Conservation (phyloP, 2,329 filamentous ascomycete genomes). For the Zymoseptoria crescenta region DNA sequence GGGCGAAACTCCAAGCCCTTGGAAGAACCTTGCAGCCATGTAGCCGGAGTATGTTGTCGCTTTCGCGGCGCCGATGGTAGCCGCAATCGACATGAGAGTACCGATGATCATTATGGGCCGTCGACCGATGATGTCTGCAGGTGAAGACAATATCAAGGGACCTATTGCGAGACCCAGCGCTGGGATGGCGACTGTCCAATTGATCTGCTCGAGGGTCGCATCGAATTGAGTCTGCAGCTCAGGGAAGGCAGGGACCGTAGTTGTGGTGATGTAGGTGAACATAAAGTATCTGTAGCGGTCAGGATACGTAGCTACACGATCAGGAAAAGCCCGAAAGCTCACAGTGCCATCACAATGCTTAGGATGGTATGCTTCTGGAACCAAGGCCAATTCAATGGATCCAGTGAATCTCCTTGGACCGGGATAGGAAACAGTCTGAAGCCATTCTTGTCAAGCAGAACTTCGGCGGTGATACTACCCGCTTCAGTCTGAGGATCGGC, state of each 20-base stretch:
- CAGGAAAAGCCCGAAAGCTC: background rate
- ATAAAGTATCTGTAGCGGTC: conserved; percentile 11
- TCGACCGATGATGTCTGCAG: conserved; percentile 14
- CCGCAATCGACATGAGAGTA: conserved; percentile 10
- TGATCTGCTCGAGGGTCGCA: conserved; percentile 13
- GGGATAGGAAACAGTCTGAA: conserved; percentile 11
- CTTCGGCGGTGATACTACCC: conserved; percentile 6
- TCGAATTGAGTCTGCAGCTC: conserved; percentile 10
- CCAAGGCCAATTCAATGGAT: conserved; percentile 13
- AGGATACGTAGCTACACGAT: background rate
- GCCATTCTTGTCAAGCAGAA: conserved; percentile 13
- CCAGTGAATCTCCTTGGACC: conserved; percentile 9
- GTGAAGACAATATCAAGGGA: conserved; percentile 12
- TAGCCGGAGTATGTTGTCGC: conserved; percentile 7
- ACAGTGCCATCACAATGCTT: conserved; percentile 12
- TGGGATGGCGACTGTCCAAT: conserved; percentile 16
- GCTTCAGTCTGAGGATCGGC: conserved; percentile 6
- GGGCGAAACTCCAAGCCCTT: conserved; percentile 13
- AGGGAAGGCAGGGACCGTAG: conserved; percentile 13
- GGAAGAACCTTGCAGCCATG: conserved; percentile 15
- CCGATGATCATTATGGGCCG: conserved; percentile 14
- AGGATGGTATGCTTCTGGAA: conserved; percentile 13
- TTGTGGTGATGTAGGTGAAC: conserved; percentile 17
- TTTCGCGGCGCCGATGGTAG: conserved; percentile 13
- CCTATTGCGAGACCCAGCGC: conserved; percentile 10